Conservation (phyloP, 768 basidiomycete genomes). For the Termitomyces sp. region DNA sequence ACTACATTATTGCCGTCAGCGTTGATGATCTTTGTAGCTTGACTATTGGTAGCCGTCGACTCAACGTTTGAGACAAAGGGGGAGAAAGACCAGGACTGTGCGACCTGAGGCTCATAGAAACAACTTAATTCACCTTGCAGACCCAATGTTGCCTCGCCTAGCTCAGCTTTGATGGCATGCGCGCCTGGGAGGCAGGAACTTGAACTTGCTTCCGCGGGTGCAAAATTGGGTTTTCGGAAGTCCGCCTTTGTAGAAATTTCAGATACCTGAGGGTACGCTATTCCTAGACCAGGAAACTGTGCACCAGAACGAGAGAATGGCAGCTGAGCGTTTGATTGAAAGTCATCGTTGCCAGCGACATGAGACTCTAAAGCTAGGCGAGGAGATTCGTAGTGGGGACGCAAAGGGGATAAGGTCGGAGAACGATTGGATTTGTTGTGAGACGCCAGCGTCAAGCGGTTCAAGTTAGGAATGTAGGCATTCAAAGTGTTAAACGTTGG, state of each 20-base stretch:
- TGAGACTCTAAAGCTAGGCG: conserved; percentile 11
- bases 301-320: conserved; percentile 18
- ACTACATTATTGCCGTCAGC: conserved; percentile 2
- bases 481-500: conserved; percentile 10
- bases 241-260: background rate
- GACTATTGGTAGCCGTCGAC: background rate
- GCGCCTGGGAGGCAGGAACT: background rate
- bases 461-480: conserved; percentile 9
- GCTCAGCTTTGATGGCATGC: background rate
- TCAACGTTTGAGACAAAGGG: background rate
- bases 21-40: conserved; percentile 1
- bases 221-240: background rate
- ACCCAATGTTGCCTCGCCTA: conserved; percentile 6
- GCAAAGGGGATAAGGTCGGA: conserved; percentile 19
- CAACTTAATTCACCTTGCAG: conserved; percentile 11
- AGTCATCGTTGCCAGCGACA: conserved; percentile 19
- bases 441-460: conserved; percentile 23
- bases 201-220: background rate
- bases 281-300: conserved; percentile 13
- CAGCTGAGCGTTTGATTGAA: conserved; percentile 27
- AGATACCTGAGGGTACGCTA: conserved; percentile 5
- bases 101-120: conserved; percentile 8
- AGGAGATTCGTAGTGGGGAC: conserved; percentile 10
- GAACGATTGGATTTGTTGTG: conserved; percentile 17
- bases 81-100: conserved; percentile 9